phyloP scores from a whole-genome alignment of 208 protist species.

The Perkinsela sp. region DNA sequence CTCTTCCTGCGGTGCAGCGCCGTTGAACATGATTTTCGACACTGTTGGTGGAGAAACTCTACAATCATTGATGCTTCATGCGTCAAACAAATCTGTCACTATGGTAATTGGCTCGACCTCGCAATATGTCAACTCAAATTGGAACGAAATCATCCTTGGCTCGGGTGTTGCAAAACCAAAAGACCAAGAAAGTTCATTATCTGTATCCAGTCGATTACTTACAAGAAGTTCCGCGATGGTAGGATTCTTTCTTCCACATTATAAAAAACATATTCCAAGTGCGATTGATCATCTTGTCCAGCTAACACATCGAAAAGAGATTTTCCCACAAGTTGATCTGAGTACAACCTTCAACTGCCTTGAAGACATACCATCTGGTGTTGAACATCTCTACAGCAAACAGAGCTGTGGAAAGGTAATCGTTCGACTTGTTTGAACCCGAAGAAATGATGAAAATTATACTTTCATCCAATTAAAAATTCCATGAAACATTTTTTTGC shows the following conservation, averaged over 20 bases:
- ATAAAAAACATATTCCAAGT: background rate
- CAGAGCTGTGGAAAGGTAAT: background rate
- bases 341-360: background rate
- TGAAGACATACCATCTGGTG: background rate
- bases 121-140: background rate
- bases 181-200: background rate
- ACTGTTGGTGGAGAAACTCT: background rate
- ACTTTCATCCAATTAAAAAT: no score
- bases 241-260: conserved; percentile 1
- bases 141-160: background rate
- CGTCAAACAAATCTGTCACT: background rate
- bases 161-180: background rate
- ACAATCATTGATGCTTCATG: background rate
- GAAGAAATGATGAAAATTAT: no score
- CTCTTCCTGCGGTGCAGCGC: background rate
- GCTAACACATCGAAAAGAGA: background rate
- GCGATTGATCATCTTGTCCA: background rate
- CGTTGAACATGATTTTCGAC: background rate
- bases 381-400: background rate
- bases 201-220: background rate
- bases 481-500: background rate
- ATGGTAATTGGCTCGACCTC: background rate
- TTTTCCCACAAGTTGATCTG: background rate
- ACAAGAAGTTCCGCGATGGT: background rate
- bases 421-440: background rate